Base-by-base conservation (phyloP, 2,329 filamentous ascomycete species). In the Xylariaceae sp. region DNA sequence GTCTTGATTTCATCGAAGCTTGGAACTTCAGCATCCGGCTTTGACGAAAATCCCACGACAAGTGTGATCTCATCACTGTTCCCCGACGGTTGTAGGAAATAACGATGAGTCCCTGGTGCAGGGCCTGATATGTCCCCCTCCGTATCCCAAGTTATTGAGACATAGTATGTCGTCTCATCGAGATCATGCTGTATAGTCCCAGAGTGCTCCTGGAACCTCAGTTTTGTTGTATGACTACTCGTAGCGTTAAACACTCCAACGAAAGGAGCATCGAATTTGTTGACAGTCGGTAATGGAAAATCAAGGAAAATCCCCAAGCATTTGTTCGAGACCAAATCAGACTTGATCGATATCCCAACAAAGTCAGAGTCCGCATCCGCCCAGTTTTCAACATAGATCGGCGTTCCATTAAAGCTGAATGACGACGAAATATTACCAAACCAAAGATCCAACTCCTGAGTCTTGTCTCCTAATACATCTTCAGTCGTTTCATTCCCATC, bases 181-280 rank as follows among this genome's bases (percentile, higher is more conserved):
- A 79, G 57, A 6, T 69, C 69, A 54, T 79, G 76, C 34, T 62
- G 66, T 45, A 79, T 75, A 2, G 55, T 66, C 17, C 73, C 75
- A 14, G 62, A 62, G 18, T 60, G 60, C 0, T 58, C 48, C 12
- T 60, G 63, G 3, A 50, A 54, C 11, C 59, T 54, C 1, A 78
- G 56, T 0, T 51, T 62, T 0, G 77, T 79, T 2, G 61, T 70
- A 55, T 80, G 76, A 13, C 71, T 71, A 6, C 63, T 63, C 0
- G 76, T 75, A 5, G 71, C 72, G 59, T 79, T 77, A 65, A 75
- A 79, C 5, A 77, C 62, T 1, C 78, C 78, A 1, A 82, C 77
- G 54, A 76, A 81, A 1, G 79, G 78, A 2, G 76, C 76, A 36
- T 81, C 77, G 50, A 81, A 81, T 56, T 81, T 80, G 57, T 77